Base-by-base conservation (phyloP, 257 asterid genomes). In the Mitragyna speciosa region DNA sequence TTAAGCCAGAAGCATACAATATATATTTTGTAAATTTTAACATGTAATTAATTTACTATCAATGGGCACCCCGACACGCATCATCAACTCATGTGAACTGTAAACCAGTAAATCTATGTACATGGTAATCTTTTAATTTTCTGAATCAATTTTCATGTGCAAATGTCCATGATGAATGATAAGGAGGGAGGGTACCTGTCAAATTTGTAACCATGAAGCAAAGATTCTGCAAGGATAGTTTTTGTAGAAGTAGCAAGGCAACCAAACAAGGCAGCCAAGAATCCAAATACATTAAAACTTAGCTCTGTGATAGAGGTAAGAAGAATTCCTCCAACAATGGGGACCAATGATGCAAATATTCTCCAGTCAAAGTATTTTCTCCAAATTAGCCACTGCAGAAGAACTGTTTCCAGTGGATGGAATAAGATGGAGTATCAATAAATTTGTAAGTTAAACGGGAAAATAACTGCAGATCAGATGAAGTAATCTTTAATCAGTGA, bases 361-460 rank as follows among this genome's bases (percentile, higher is more conserved):
- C 86, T 78, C 83, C 80, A 81, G 81, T 85, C 91, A 68, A 87
- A 87, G 87, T 79, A 70, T 73, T 87, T 87, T 66, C 86, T 78
- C 91, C 91, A 87, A 36, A 85, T 86, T 71, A 87, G 80, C 91
- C 91, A 87, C 86, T 87, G 91, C 82, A 87, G 81, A 79, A 87
- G 7, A 66, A 87, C 91, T 87, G 77, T 56, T 68, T 74, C 82
- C 83, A 81, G 56, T 66, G 43, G 43, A 77, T 43, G 33, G 69
- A 64, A 80, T 65, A 51, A 73, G 78, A 71, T 28, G n/a, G 54
- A 79, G 72, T 30, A n/a, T 71, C 78, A 61, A 5, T 24, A 58
- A 14, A 22, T 56, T 43, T 59, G 19, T 22, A 31, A 54, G 76
- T 68, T 45, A 16, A 5, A 76, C 8, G 28, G 52, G 19, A 43